Conservation (phyloP, 805 yeast genomes). For the Pichia insulana region DNA sequence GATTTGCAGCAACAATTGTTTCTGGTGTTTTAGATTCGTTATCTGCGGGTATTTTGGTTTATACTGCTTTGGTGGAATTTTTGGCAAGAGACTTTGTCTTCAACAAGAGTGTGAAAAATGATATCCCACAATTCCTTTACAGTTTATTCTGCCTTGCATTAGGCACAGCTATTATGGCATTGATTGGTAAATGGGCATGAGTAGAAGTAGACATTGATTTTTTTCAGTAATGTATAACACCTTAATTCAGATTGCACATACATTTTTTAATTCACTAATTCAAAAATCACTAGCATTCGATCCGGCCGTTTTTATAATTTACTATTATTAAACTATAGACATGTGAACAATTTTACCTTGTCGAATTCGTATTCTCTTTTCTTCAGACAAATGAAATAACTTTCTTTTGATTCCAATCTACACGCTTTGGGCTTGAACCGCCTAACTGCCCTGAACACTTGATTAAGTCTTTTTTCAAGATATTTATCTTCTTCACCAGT, state of each 20-base stretch:
- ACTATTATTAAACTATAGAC: neutral
- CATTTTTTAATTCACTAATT: no score
- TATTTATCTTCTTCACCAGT: constrained; percentile 70
- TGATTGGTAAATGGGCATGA: constrained; percentile 64
- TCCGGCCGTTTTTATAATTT: neutral
- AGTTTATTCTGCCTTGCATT: constrained; percentile 43
- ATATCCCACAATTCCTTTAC: constrained; percentile 36
- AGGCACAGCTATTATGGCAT: constrained; percentile 66
- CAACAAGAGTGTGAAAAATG: constrained; percentile 47
- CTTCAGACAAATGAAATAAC: constrained; percentile 65
- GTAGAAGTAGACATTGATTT: no score
- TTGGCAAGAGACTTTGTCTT: constrained; percentile 65
- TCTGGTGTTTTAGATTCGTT: constrained; percentile 66
- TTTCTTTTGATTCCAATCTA: constrained; percentile 70
- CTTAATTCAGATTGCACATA: no score
- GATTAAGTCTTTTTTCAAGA: constrained; percentile 50
- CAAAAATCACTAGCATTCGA: no score
- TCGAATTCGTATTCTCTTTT: constrained; percentile 34
- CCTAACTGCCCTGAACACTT: constrained; percentile 53
- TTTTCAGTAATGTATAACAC: no score
- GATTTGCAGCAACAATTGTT: constrained; percentile 47
- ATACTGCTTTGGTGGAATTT: constrained; percentile 66
- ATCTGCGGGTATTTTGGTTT: constrained; percentile 65
- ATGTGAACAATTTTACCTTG: constrained; percentile 36
- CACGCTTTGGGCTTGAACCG: constrained; percentile 78